Percentiles rank a stretch among this genome's conserved stretches.
These are phyloP conservation scores for Perkinsus marinus DNA, from an alignment of 169 alveolate genomes.

Conservation along the genomic window DNA sequence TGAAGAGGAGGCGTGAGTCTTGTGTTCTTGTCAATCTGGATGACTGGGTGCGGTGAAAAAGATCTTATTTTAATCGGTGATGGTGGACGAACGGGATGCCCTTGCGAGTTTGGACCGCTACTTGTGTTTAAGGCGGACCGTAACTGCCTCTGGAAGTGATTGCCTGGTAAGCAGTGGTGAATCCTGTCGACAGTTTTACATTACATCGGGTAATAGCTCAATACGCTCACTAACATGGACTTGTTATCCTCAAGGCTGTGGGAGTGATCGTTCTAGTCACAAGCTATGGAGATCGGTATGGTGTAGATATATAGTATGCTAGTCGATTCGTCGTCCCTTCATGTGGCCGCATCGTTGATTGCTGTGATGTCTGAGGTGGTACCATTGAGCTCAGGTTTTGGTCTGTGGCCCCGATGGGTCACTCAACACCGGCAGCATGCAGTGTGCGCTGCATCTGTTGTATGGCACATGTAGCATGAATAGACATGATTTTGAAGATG, in stretches of 20 bases:
- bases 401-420: background rate
- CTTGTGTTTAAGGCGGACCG: background rate
- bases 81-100: background rate
- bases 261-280: too few relatives aligned
- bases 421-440: background rate
- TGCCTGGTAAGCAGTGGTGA: background rate
- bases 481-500: background rate
- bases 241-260: too few relatives aligned
- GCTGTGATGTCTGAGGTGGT: too few relatives aligned
- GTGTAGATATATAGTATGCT: too few relatives aligned
- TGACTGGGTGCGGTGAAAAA: background rate
- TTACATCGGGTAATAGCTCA: too few relatives aligned
- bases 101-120: background rate
- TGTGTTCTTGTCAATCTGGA: background rate
- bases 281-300: too few relatives aligned
- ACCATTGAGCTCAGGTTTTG: background rate
- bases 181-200: too few relatives aligned
- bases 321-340: too few relatives aligned
- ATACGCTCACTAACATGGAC: too few relatives aligned
- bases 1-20: background rate
- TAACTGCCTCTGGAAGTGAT: background rate
- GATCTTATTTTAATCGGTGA: background rate
- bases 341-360: too few relatives aligned
- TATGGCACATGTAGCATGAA: background rate
- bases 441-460: background rate